A percentile compares a stretch with the other conserved stretches of the same genome.
phyloP scores from a whole-genome alignment of 805 yeast species.

The Saccharomyces eubayanus region DNA sequence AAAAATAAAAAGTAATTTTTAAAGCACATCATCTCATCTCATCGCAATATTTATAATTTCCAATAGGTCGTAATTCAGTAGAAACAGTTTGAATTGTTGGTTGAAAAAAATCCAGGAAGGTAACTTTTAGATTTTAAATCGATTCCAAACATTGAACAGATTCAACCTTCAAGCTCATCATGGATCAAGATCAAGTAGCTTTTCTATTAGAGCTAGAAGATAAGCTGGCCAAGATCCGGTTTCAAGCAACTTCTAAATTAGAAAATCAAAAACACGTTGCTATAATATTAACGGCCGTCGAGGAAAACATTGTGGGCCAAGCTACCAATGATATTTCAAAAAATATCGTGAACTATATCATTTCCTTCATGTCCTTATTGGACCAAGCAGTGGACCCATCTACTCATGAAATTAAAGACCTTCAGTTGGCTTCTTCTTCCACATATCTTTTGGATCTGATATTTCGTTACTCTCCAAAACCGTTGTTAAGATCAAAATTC shows the following conservation, averaged over 20 bases:
- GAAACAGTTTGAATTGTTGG: neutral
- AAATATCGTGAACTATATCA: slow-evolving; percentile 74
- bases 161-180: slow-evolving; percentile 1
- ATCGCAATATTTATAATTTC: neutral
- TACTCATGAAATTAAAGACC: slow-evolving; percentile 46
- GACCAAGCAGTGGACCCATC: slow-evolving; percentile 56
- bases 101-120: neutral
- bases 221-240: slow-evolving; percentile 57
- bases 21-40: neutral
- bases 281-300: slow-evolving; percentile 77
- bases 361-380: slow-evolving; percentile 71
- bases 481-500: slow-evolving; percentile 65
- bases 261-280: slow-evolving; percentile 85
- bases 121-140: neutral
- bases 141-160: neutral
- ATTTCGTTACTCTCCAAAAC: slow-evolving; percentile 62
- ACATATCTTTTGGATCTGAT: slow-evolving; percentile 76
- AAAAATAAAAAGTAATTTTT: neutral
- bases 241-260: slow-evolving; percentile 67
- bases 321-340: slow-evolving; percentile 36
- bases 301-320: slow-evolving; percentile 71
- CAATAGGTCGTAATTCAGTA: neutral
- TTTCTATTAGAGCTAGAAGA: slow-evolving; percentile 46
- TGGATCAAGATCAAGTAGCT: slow-evolving; percentile 29
- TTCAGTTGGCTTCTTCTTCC: slow-evolving; percentile 60